Evolutionary conservation across 2,329 filamentous ascomycete species (phyloP).

Genomic region (Neonectria magnoliae): DNA sequence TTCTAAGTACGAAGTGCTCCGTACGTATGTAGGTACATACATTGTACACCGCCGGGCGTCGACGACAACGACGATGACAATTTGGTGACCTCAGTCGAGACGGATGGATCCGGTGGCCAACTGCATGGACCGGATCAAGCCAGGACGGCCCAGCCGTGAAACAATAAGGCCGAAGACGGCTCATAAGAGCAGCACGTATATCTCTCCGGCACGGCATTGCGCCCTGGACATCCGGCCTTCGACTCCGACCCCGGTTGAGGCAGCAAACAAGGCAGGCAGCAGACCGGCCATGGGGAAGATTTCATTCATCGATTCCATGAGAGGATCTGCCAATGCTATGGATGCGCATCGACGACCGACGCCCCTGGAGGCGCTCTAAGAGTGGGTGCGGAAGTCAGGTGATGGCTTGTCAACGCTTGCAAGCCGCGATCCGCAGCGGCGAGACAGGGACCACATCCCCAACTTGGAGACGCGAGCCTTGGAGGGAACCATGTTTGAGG

Average conservation of each 20-base stretch:
- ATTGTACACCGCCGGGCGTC: slow-evolving; percentile 17
- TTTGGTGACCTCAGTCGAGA: not conserved
- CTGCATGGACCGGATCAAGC: not conserved
- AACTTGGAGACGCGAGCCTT: slow-evolving; percentile 13
- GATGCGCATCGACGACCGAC: slow-evolving; percentile 23
- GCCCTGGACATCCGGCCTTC: not conserved
- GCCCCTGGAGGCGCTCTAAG: not conserved
- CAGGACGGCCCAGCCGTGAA: not conserved
- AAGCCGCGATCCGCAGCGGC: slow-evolving; percentile 29
- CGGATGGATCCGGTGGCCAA: not conserved
- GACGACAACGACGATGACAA: not conserved
- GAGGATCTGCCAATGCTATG: slow-evolving; percentile 15
- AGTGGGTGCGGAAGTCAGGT: slow-evolving; percentile 36
- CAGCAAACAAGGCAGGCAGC: not conserved
- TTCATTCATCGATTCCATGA: not conserved
- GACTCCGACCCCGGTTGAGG: not conserved
- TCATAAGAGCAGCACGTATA: not conserved
- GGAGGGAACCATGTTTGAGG: not conserved
- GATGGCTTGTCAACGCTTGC: slow-evolving; percentile 39
- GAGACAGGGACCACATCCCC: slow-evolving; percentile 20
- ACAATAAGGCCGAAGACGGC: not conserved
- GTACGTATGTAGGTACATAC: not conserved
- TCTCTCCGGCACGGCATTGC: not conserved
- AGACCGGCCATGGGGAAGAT: not conserved
- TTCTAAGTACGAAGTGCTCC: too few species aligned